Percentiles rank a stretch among this genome's conserved stretches.
phyloP scores from a whole-genome alignment of 2,329 filamentous ascomycete species.

The Arthrobotrys entomopaga region DNA sequence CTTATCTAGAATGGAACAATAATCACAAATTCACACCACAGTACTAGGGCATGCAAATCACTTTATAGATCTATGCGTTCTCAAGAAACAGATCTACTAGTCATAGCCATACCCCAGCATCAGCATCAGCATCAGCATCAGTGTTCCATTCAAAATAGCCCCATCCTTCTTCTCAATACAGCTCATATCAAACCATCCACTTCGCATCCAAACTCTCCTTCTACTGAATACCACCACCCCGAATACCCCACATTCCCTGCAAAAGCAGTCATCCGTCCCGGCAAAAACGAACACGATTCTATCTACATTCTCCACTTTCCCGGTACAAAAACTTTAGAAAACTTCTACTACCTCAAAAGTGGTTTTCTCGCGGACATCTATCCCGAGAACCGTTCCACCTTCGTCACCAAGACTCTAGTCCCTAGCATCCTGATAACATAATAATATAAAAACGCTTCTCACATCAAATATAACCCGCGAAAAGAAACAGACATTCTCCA shows the following conservation, averaged over 20 bases:
- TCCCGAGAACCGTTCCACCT: not conserved
- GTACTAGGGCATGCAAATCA: too few relatives aligned
- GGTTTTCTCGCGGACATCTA: not conserved
- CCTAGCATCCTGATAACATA: too few relatives aligned
- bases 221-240: not conserved
- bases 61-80: not conserved
- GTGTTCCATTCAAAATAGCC: too few relatives aligned
- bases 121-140: not conserved
- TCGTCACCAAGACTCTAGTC: not conserved
- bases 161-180: too few relatives aligned
- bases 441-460: too few relatives aligned
- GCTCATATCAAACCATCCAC: not conserved
- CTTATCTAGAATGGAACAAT: too few relatives aligned
- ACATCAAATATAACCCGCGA: too few relatives aligned
- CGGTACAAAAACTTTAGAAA: slow-evolving; percentile 1
- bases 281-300: slow-evolving; percentile 1
- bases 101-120: not conserved
- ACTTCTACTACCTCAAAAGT: slow-evolving; percentile 5
- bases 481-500: too few relatives aligned
- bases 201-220: not conserved
- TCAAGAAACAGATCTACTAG: not conserved
- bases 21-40: too few relatives aligned
- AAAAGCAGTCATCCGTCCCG: slow-evolving; percentile 4
- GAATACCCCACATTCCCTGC: slow-evolving; percentile 5
- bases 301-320: slow-evolving; percentile 16